Percentiles rank a stretch among this genome's conserved stretches.
Evolutionary conservation across 202 grass and related monocot genomes (phyloP).

Genomic region (Dendrocalamus latiflorus): DNA sequence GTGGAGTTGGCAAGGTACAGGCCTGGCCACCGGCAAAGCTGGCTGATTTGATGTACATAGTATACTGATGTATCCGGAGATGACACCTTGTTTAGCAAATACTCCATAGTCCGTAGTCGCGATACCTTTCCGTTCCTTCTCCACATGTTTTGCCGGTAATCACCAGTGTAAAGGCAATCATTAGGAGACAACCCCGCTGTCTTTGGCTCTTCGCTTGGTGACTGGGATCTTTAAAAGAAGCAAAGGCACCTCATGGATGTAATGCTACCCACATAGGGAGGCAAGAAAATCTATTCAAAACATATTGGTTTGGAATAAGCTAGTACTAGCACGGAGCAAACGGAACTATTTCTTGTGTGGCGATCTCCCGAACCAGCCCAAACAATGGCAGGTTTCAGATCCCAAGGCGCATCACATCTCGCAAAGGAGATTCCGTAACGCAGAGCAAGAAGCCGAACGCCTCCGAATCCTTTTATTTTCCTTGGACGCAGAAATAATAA

Average conservation of each 20-base stretch:
- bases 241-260: neutral
- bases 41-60: neutral
- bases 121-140: neutral
- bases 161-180: slow-evolving; percentile 27
- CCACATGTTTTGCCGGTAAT: slow-evolving; percentile 38
- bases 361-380: neutral
- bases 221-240: neutral
- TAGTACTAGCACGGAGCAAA: neutral
- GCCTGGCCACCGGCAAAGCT: neutral
- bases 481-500: neutral
- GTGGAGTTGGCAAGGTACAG: neutral
- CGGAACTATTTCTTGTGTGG: neutral
- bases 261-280: neutral
- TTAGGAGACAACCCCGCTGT: slow-evolving; percentile 18
- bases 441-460: neutral
- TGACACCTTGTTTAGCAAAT: neutral
- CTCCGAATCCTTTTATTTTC: neutral
- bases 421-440: neutral
- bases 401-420: slow-evolving; percentile 34
- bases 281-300: slow-evolving; percentile 40
- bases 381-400: slow-evolving; percentile 22
- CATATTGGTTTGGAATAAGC: neutral
- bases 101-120: neutral
- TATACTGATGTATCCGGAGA: neutral
- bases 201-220: slow-evolving; percentile 21